phyloP scores from a whole-genome alignment of 1,139 yeast genomes.

The Scheffersomyces quercinus region DNA sequence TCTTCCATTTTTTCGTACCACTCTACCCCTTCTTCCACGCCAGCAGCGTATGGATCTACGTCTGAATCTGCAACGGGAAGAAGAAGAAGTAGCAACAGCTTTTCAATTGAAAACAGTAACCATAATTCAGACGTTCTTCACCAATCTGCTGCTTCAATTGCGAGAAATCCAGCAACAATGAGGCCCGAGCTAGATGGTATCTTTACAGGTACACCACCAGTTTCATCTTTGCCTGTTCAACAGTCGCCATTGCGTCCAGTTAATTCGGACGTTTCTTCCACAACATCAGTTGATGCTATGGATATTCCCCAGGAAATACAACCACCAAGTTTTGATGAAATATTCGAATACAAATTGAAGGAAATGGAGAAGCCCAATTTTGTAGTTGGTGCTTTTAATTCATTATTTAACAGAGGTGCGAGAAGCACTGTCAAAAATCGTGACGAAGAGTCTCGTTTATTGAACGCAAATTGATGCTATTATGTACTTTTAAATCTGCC shows the following conservation, averaged over 20 bases:
- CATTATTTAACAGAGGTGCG: too few species aligned
- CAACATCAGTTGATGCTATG: slow-evolving; percentile 21
- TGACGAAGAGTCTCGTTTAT: too few species aligned
- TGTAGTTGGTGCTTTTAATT: too few species aligned
- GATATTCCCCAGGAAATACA: slow-evolving; percentile 36
- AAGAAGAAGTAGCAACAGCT: slow-evolving; percentile 19
- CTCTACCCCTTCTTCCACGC: slow-evolving; percentile 15
- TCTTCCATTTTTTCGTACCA: slow-evolving; percentile 49
- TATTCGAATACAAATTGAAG: slow-evolving; percentile 27
- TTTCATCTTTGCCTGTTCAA: slow-evolving; percentile 12
- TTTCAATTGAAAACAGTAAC: slow-evolving; percentile 9
- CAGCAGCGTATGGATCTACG: slow-evolving; percentile 18
- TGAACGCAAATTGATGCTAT: too few species aligned
- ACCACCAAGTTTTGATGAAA: slow-evolving; percentile 38
- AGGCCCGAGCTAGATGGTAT: slow-evolving; percentile 34
- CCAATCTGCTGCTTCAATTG: slow-evolving; percentile 40
- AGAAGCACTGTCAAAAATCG: too few species aligned
- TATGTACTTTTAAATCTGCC: too few species aligned
- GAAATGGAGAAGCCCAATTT: slow-evolving; percentile 4
- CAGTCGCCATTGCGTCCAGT: slow-evolving; percentile 18
- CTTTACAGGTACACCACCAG: slow-evolving; percentile 30
- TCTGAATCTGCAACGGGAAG: slow-evolving; percentile 4
- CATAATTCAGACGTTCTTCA: background rate
- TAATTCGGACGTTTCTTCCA: slow-evolving; percentile 21
- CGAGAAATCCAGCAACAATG: slow-evolving; percentile 37